Percentiles rank a stretch among this genome's conserved stretches.
phyloP scores from a whole-genome alignment of 2,329 filamentous ascomycete species.

The Stemphylium lycopersici region DNA sequence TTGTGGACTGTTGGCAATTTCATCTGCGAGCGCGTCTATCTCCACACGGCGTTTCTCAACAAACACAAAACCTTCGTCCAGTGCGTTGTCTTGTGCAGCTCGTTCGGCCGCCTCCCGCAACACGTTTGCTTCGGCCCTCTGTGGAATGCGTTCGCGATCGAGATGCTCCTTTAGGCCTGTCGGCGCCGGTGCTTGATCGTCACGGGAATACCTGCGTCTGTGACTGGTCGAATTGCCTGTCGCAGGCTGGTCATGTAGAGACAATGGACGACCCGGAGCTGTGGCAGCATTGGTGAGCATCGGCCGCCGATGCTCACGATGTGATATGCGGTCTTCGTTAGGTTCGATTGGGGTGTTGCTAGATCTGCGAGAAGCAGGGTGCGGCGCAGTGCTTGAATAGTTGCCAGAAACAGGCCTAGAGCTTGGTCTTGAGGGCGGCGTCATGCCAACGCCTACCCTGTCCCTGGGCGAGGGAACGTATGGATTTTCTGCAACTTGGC shows the following conservation, averaged over 20 bases:
- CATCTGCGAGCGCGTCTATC: constrained; percentile 95
- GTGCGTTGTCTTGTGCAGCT: constrained; percentile 83
- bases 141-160: constrained; percentile 52
- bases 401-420: constrained; percentile 41
- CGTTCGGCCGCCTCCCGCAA: constrained; percentile 61
- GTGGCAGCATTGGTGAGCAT: constrained; percentile 53
- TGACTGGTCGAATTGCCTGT: constrained; percentile 51
- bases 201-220: constrained; percentile 67
- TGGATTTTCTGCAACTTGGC: constrained; percentile 34
- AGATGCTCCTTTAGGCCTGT: constrained; percentile 57
- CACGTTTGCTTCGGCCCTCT: constrained; percentile 46
- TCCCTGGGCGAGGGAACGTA: constrained; percentile 45
- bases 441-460: constrained; percentile 32
- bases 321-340: constrained; percentile 44
- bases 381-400: constrained; percentile 33
- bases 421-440: constrained; percentile 42
- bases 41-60: constrained; percentile 95
- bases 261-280: constrained; percentile 51
- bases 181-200: constrained; percentile 51
- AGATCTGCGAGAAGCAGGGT: constrained; percentile 33
- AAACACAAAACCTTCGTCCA: constrained; percentile 93
- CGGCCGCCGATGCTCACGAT: constrained; percentile 52
- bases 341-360: constrained; percentile 45
- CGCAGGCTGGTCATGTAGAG: constrained; percentile 45
- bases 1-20: constrained; percentile 83